A percentile compares a stretch with the other conserved stretches of the same genome.
Evolutionary conservation across 768 basidiomycete genomes (phyloP).

Genomic region (Lanmaoa rubissima): DNA sequence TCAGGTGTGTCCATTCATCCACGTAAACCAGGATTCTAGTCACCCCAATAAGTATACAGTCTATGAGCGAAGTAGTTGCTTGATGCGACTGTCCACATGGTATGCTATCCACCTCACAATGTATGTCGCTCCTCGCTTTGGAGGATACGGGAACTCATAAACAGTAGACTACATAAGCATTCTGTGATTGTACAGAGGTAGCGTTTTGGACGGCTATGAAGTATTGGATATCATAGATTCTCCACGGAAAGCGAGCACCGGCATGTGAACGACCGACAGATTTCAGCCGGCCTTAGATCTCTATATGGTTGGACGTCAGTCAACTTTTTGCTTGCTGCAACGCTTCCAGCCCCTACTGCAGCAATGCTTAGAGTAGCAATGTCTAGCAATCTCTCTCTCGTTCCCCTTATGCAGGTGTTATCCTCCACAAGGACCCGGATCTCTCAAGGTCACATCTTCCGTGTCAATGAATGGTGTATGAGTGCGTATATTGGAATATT

Average conservation of each 20-base stretch:
- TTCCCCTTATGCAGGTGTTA: neutral
- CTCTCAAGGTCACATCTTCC: too few species aligned
- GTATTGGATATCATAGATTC: neutral
- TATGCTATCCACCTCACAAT: neutral
- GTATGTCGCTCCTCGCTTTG: neutral
- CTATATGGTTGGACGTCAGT: too few species aligned
- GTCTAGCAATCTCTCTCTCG: neutral
- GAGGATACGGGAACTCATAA: neutral
- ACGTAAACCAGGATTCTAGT: neutral
- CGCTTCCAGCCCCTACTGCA: neutral
- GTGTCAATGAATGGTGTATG: too few species aligned
- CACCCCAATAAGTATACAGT: constrained; percentile 1
- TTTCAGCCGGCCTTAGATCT: neutral
- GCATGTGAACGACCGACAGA: too few species aligned
- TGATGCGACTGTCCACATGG: neutral
- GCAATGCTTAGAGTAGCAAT: neutral
- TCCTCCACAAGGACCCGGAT: neutral
- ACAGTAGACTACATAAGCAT: neutral
- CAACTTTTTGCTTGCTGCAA: neutral
- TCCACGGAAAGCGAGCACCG: neutral
- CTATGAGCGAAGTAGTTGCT: neutral
- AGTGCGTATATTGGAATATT: too few species aligned
- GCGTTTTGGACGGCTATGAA: neutral
- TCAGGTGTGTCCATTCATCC: constrained; percentile 11
- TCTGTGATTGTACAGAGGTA: neutral